Base-by-base conservation (phyloP, 2,329 filamentous ascomycete species). In the Ophiostoma novo-ulmi region DNA sequence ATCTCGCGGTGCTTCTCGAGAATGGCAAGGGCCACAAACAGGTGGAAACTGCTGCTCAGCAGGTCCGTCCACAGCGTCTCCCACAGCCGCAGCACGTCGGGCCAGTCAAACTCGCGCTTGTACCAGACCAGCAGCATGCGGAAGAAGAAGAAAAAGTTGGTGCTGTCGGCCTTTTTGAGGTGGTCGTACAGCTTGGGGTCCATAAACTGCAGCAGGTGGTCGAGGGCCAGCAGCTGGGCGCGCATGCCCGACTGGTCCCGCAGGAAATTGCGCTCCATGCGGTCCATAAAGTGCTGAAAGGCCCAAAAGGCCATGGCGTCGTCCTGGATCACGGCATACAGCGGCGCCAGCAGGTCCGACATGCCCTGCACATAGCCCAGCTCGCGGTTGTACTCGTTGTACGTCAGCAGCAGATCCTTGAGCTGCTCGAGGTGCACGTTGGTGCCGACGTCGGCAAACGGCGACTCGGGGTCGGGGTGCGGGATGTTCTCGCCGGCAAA, bases 111-210 rank as follows among this genome's bases (percentile, higher is more conserved):
- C 80, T 99, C 95, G 67, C 95, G 90, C 83, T 99, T 99, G 80
- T 95, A 99, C 95, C 95, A 99, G 11, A 99, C 95, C 1, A 99
- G 85, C 44, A 99, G 85, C 95, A 98, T 98, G 72, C 95, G 91
- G 87, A 98, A 99, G 84, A 99, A 98, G 83, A 99, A 99, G 81
- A 99, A 99, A 80, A 99, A 99, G 79, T 99, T 99, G 35, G 95
- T 99, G 77, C 91, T 96, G 76, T 99, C 96, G 26, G 94, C 92
- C 20, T 87, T 89, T 79, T 97, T 88, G 0, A 99, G 87, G 76
- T 99, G 95, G 1, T 91, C 85, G 80, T 97, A 98, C 8, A 99
- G 88, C 78, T 93, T 91, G 0, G 96, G 95, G 75, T 99, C 95
- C 88, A 99, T 94, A 71, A 99, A 92, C 78, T 97, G 93, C 14